Base-by-base conservation (phyloP, 2,329 filamentous ascomycete genomes). In the Ophiostoma novo-ulmi region DNA sequence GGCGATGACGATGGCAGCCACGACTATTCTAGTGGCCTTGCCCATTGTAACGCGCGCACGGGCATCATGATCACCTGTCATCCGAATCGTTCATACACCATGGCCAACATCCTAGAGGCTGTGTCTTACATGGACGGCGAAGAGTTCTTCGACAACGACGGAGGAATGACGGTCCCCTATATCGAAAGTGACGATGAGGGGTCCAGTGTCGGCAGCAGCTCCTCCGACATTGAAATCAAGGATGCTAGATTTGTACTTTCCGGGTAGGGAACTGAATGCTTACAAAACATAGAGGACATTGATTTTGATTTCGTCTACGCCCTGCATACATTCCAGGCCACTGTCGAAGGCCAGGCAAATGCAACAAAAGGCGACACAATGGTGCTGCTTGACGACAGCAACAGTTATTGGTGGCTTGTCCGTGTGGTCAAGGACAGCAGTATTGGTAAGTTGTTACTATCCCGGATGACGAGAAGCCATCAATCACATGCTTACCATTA, bases 231-330 rank as follows among this genome's bases (percentile, higher is more conserved):
- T 69, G 76, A 75, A 73, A 76, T 77, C 80, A 79, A 84, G 79
- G 84, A 91, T 77, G 78, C 85, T 72, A 84, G 84, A 80, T 91
- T 87, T 80, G 80, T 91, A 84, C 88, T 91, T 79, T 88, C 87
- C 75, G 89, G 88, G 72, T 94, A 89, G 89, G 88, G 85, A 80
- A 86, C 86, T 82, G 87, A 91, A 83, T 90, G 89, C 93, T 97
- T 93, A 97, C 91, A 88, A 85, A 85, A 90, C 81, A 80, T 84
- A 98, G 95, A 99, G 87, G 95, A 99, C 78, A 99, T 99, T 81
- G 95, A 99, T 85, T 98, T 99, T 83, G 94, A 98, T 80, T 98
- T 98, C 81, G 95, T 99, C 73, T 99, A 99, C 82, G 95, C 95
- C 38, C 85, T 99, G 71, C 95, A 98, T 79, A 99, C 94, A 2